These are phyloP conservation scores for Scleroderma bovista DNA, from an alignment of 768 basidiomycete species.

Conservation along the genomic window DNA sequence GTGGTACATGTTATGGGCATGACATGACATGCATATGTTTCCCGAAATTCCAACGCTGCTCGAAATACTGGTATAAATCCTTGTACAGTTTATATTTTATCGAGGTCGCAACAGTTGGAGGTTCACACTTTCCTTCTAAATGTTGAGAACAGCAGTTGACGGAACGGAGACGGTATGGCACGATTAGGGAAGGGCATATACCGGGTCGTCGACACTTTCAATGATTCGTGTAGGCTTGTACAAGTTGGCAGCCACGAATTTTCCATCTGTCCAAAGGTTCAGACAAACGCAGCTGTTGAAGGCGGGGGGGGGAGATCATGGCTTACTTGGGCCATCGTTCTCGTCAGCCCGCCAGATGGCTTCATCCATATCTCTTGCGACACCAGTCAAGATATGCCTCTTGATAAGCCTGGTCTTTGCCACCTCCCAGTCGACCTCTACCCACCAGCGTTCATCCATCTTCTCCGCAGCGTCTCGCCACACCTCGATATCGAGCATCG, in stretches of 20 bases:
- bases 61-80: too few species aligned
- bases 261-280: constrained; percentile 33
- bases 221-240: constrained; percentile 37
- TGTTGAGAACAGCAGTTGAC: too few species aligned
- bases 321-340: constrained; percentile 72
- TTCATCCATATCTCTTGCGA: constrained; percentile 58
- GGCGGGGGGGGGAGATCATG: background rate
- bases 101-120: too few species aligned
- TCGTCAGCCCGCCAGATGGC: constrained; percentile 67
- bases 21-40: too few species aligned
- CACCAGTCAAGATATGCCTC: constrained; percentile 74
- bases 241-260: constrained; percentile 35
- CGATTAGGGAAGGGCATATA: constrained; percentile 8
- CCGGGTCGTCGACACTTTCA: constrained; percentile 38
- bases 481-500: constrained; percentile 63
- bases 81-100: too few species aligned
- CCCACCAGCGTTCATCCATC: constrained; percentile 77
- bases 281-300: background rate
- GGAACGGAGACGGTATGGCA: too few species aligned
- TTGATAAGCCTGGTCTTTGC: constrained; percentile 58
- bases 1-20: too few species aligned
- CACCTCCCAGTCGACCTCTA: constrained; percentile 51
- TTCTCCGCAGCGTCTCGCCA: constrained; percentile 63
- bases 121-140: too few species aligned
- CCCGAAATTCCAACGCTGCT: too few species aligned